phyloP scores from a whole-genome alignment of 805 yeast genomes.

The Myxozyma mucilagina region DNA sequence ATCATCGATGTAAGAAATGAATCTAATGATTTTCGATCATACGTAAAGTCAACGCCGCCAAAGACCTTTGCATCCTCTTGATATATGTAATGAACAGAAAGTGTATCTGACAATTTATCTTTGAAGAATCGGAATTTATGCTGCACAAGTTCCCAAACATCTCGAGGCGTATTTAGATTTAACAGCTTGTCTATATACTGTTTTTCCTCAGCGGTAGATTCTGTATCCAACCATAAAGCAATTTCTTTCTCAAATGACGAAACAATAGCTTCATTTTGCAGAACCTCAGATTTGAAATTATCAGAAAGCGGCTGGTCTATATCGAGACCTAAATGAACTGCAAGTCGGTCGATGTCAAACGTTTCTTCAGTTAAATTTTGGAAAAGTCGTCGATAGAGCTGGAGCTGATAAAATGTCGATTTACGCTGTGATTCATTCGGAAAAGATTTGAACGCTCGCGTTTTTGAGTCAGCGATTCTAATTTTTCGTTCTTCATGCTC shows the following conservation, averaged over 20 bases:
- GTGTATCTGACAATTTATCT: conserved; percentile 5
- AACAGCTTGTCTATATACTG: conserved; percentile 1
- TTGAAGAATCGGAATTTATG: conserved; percentile 14
- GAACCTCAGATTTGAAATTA: conserved; percentile 5
- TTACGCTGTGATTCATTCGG: conserved; percentile 24
- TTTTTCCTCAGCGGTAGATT: not conserved
- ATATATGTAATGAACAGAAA: conserved; percentile 21
- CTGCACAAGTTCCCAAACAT: conserved; percentile 17
- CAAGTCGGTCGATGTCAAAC: conserved; percentile 11
- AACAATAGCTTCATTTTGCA: not conserved
- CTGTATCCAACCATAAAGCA: not conserved
- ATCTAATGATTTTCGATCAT: conserved; percentile 5
- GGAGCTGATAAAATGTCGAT: conserved; percentile 22
- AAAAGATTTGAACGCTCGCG: conserved; percentile 12
- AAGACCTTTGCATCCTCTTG: conserved; percentile 19
- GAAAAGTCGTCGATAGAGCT: conserved; percentile 24
- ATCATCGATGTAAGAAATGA: not conserved
- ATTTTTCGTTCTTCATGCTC: conserved; percentile 9
- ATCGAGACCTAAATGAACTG: conserved; percentile 3
- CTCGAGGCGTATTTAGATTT: conserved; percentile 10
- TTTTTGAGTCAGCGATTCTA: conserved; percentile 27
- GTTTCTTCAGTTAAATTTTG: conserved; percentile 20
- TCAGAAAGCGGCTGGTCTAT: conserved; percentile 2
- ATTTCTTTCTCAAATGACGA: conserved; percentile 5
- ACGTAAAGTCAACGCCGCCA: conserved; percentile 24